Base-by-base conservation (phyloP, 495 filamentous ascomycete genomes). In the Wilcoxina mikolae region DNA sequence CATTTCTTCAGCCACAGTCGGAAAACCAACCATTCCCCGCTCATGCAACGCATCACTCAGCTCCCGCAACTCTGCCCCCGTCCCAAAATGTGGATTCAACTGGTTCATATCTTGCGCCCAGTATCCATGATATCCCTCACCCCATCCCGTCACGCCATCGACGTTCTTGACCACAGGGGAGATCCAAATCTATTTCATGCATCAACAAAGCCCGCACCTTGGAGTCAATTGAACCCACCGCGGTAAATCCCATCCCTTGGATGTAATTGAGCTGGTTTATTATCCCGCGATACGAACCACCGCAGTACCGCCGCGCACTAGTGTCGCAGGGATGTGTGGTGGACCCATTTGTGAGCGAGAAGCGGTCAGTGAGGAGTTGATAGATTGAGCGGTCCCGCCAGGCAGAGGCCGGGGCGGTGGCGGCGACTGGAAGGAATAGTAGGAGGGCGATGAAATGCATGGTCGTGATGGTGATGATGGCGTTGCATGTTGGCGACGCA, bases 221-320 rank as follows among this genome's bases (percentile, higher is more conserved):
- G 17, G 24, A 25, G 44, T 10, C 26, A 18, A 12, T 26, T 22
- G 38, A 12, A 67, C 67, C 53, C 60, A 78, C 78, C 20, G 84
- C 84, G 24, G 80, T 83, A 60, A 89, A 88, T 10, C 85, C 83
- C 83, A 89, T 86, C 51, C 72, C 72, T 60, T 87, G 77, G 62
- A 91, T 84, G 61, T 84, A 74, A 65, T 83, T 78, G 39, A 84
- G 66, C 57, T 82, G 72, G 24, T 81, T 75, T 51, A 80, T 80
- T 41, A 91, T 76, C 2, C 85, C 85, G 51, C 70, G 68, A 69
- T 78, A 91, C 24, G 78, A 79, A 3, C 85, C 85, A 28, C 84
- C 84, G 56, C 85, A 91, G 67, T 87, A 88, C 38, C 73, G 70
- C 7, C 69, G 44, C 35, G 68, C 59, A 1, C 65, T 69, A 10